Conservation (phyloP, 2,329 filamentous ascomycete species). For the Botrytis medusae region DNA sequence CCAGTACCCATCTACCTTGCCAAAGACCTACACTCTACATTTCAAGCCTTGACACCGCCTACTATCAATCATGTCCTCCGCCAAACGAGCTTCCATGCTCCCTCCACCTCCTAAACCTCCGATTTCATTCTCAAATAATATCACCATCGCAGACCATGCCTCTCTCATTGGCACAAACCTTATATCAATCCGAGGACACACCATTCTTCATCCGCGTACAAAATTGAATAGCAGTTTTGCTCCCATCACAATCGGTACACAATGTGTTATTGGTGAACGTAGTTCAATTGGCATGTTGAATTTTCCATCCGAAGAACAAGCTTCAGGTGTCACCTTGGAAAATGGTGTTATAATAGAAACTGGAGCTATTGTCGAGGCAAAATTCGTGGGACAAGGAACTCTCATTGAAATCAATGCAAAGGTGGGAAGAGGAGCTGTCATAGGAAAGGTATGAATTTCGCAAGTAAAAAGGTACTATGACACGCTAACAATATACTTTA, state of each 20-base stretch:
- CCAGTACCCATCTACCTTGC: not conserved
- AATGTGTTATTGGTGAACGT: slow-evolving; percentile 78
- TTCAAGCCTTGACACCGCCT: not conserved
- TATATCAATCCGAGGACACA: slow-evolving; percentile 75
- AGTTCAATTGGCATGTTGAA: slow-evolving; percentile 53
- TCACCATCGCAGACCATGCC: slow-evolving; percentile 63
- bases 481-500: slow-evolving; percentile 18
- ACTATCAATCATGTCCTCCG: slow-evolving; percentile 36
- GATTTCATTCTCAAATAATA: slow-evolving; percentile 58
- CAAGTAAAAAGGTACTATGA: not conserved
- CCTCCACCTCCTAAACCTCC: slow-evolving; percentile 58
- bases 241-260: slow-evolving; percentile 76
- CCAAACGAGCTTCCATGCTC: slow-evolving; percentile 48
- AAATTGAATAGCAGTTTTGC: slow-evolving; percentile 76
- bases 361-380: slow-evolving; percentile 57
- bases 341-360: slow-evolving; percentile 64
- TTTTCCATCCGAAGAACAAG: slow-evolving; percentile 29
- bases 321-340: slow-evolving; percentile 49
- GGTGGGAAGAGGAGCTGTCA: slow-evolving; percentile 58
- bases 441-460: slow-evolving; percentile 56
- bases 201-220: slow-evolving; percentile 82
- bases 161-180: slow-evolving; percentile 69
- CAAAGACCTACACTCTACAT: not conserved
- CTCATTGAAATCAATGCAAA: slow-evolving; percentile 60
- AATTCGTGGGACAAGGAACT: slow-evolving; percentile 51